phyloP scores from a whole-genome alignment of 768 basidiomycete genomes.

The Strobilomyces echinocephalus region DNA sequence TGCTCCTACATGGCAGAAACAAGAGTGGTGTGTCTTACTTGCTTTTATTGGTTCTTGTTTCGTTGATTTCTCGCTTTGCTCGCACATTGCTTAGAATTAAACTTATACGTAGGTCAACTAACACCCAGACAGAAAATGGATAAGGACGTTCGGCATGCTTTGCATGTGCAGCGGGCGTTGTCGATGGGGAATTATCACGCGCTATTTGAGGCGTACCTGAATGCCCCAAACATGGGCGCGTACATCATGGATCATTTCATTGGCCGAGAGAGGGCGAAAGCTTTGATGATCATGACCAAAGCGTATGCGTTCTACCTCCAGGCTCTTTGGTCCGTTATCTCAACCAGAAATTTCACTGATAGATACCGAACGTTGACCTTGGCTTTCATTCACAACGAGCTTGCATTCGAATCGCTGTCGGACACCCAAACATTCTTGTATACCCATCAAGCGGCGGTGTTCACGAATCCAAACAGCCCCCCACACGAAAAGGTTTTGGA shows the following conservation, averaged over 20 bases:
- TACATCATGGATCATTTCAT: slow-evolving; percentile 99
- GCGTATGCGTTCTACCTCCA: slow-evolving; percentile 58
- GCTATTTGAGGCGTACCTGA: slow-evolving; percentile 78
- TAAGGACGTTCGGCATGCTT: slow-evolving; percentile 79
- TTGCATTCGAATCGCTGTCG: slow-evolving; percentile 71
- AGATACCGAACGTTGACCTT: slow-evolving; percentile 85
- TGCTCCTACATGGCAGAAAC: slow-evolving; percentile 91
- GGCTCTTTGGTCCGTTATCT: neutral
- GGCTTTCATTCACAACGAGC: slow-evolving; percentile 69
- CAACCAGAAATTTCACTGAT: slow-evolving; percentile 5
- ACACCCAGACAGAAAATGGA: slow-evolving; percentile 85
- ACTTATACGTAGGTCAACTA: slow-evolving; percentile 96
- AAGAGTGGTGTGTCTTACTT: slow-evolving; percentile 67
- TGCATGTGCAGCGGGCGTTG: slow-evolving; percentile 82
- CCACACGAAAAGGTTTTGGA: slow-evolving; percentile 66
- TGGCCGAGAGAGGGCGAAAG: slow-evolving; percentile 80
- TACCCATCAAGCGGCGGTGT: slow-evolving; percentile 63
- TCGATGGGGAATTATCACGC: slow-evolving; percentile 93
- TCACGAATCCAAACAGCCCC: slow-evolving; percentile 56
- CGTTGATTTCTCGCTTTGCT: neutral
- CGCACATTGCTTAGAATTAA: slow-evolving; percentile 62
- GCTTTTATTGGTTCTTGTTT: neutral
- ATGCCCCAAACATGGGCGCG: slow-evolving; percentile 93
- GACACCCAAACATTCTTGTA: slow-evolving; percentile 66
- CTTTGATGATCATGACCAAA: slow-evolving; percentile 86